Percentiles rank a stretch among this genome's conserved stretches.
phyloP scores from a whole-genome alignment of 1,284 basidiomycete genomes.

The Cystobasidium slooffiae region DNA sequence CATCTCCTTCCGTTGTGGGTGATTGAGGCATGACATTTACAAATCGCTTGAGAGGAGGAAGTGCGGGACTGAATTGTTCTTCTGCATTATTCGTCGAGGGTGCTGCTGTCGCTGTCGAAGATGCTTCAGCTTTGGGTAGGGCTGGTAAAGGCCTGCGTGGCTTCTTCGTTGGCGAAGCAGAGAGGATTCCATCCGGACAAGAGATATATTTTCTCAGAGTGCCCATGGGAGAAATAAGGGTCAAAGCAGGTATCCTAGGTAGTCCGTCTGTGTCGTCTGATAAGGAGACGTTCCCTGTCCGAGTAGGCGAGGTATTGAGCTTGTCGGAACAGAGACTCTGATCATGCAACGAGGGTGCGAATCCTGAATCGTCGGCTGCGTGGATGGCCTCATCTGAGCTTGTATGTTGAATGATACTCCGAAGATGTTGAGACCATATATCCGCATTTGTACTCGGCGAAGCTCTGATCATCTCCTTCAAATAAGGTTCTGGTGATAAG shows the following conservation, averaged over 20 bases:
- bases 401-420: neutral
- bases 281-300: neutral
- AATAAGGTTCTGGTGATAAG: neutral
- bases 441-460: slow-evolving; percentile 1
- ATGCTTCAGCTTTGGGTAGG: neutral
- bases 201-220: slow-evolving; percentile 10
- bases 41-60: neutral
- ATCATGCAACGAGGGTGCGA: neutral
- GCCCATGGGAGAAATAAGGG: slow-evolving; percentile 19
- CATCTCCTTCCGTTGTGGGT: neutral
- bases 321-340: neutral
- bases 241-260: slow-evolving; percentile 12
- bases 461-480: neutral
- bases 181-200: slow-evolving; percentile 21
- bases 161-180: neutral
- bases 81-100: neutral
- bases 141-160: neutral
- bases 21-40: neutral
- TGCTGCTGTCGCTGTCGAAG: neutral
- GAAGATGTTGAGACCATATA: slow-evolving; percentile 11
- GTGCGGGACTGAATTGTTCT: neutral
- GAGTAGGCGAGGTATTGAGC: neutral
- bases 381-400: neutral
- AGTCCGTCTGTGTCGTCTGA: neutral
- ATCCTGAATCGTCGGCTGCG: slow-evolving; percentile 7